Conservation (phyloP, 2,329 filamentous ascomycete genomes). For the Emergomyces orientalis region DNA sequence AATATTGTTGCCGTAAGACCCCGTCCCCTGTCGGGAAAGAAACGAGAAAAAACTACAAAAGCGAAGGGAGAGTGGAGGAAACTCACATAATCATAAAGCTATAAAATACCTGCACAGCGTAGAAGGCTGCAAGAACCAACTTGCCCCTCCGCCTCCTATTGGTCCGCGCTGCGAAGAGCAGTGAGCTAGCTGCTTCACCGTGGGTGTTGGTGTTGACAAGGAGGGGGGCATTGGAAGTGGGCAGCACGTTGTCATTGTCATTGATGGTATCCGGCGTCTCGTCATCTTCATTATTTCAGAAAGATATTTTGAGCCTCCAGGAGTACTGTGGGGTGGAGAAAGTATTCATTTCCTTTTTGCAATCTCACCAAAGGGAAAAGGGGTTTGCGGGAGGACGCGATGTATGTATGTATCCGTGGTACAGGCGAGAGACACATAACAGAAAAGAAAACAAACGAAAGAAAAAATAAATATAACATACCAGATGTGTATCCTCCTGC, state of each 20-base stretch:
- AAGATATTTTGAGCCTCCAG: constrained; percentile 1
- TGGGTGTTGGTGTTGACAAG: constrained; percentile 5
- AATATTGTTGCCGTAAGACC: neutral
- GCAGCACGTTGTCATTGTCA: constrained; percentile 15
- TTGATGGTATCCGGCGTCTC: constrained; percentile 7
- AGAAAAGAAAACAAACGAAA: neutral
- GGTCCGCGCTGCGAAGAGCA: constrained; percentile 60
- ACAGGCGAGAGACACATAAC: neutral
- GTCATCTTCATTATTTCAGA: constrained; percentile 8
- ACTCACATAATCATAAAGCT: constrained; percentile 99
- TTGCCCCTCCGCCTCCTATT: constrained; percentile 58
- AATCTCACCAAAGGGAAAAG: neutral
- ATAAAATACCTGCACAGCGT: constrained; percentile 93
- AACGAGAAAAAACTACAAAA: neutral
- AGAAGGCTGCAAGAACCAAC: constrained; percentile 70
- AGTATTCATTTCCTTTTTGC: neutral
- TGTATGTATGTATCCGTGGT: neutral
- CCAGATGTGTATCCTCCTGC: constrained; percentile 4
- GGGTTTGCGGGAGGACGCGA: neutral
- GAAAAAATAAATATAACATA: constrained; percentile 8
- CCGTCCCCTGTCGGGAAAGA: neutral
- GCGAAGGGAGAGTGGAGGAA: neutral
- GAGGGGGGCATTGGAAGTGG: constrained; percentile 11
- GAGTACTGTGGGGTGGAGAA: neutral
- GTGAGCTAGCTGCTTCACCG: constrained; percentile 52